Conservation (phyloP, 352 stramenopile genomes). For the Phytophthora pini region DNA sequence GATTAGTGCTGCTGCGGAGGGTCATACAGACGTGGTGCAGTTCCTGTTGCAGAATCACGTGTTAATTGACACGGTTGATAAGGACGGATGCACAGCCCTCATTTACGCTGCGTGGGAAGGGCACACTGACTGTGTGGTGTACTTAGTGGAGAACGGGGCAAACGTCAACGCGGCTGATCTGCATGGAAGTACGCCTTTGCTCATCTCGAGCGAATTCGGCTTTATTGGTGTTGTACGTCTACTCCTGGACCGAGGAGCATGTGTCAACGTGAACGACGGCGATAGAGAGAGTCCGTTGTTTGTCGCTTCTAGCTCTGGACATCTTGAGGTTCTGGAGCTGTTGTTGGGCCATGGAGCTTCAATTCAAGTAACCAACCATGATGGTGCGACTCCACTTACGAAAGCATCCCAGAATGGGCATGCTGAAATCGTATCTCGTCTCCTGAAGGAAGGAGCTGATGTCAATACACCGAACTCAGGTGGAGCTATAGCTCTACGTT, state of each 20-base stretch:
- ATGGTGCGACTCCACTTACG: slow-evolving; percentile 6
- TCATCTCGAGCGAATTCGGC: too few relatives aligned
- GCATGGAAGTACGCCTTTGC: too few relatives aligned
- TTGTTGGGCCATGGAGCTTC: slow-evolving; percentile 3
- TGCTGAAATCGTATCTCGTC: not conserved
- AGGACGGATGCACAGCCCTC: not conserved
- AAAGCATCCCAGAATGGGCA: not conserved
- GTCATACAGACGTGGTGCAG: not conserved
- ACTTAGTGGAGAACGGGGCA: not conserved
- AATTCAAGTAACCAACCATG: slow-evolving; percentile 2
- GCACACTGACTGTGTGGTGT: not conserved
- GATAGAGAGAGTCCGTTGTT: not conserved
- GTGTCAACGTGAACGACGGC: not conserved
- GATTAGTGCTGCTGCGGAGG: not conserved
- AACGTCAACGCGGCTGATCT: not conserved
- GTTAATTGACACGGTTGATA: not conserved
- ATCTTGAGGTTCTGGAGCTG: not conserved
- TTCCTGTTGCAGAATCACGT: not conserved
- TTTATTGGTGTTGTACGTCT: not conserved
- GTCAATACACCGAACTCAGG: slow-evolving; percentile 2
- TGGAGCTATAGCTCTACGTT: slow-evolving; percentile 1
- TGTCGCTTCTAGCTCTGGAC: not conserved
- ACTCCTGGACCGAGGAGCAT: not conserved
- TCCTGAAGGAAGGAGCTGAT: not conserved
- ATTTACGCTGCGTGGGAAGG: not conserved